These are phyloP conservation scores for Citrus glauca DNA, from an alignment of 345 rosid genomes.

Conservation along the genomic window DNA sequence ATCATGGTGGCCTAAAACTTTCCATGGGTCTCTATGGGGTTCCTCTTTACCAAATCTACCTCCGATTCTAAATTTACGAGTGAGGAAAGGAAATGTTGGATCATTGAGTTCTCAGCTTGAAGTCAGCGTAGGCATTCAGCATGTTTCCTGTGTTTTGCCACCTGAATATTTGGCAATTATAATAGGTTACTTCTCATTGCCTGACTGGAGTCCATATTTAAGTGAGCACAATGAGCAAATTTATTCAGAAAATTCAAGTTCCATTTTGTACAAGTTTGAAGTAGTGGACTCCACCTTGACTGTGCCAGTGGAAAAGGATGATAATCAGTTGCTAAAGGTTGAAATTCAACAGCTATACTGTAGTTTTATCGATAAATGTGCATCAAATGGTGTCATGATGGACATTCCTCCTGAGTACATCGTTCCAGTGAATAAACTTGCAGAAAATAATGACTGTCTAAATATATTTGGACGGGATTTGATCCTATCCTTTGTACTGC, in stretches of 20 bases:
- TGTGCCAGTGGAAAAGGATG: slow-evolving; percentile 50
- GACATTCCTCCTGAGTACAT: slow-evolving; percentile 51
- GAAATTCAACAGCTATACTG: slow-evolving; percentile 55
- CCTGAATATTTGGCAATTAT: slow-evolving; percentile 73
- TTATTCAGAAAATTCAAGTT: slow-evolving; percentile 18
- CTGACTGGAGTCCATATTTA: slow-evolving; percentile 60
- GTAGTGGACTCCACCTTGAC: slow-evolving; percentile 63
- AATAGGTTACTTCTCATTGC: slow-evolving; percentile 80
- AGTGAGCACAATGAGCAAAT: slow-evolving; percentile 22
- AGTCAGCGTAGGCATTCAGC: slow-evolving; percentile 81
- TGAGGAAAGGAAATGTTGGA: slow-evolving; percentile 48
- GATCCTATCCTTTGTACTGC: slow-evolving; percentile 40
- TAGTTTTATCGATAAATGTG: slow-evolving; percentile 39
- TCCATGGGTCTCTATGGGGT: slow-evolving; percentile 66
- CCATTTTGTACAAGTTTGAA: slow-evolving; percentile 62
- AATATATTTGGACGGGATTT: slow-evolving; percentile 72
- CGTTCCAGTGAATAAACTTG: slow-evolving; percentile 47
- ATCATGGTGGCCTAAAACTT: slow-evolving; percentile 54
- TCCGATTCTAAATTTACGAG: slow-evolving; percentile 64
- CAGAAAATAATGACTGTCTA: slow-evolving; percentile 39
- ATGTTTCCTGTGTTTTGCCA: slow-evolving; percentile 66
- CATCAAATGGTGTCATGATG: slow-evolving; percentile 34
- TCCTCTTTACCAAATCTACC: slow-evolving; percentile 44
- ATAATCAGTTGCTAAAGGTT: slow-evolving; percentile 45
- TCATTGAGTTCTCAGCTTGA: slow-evolving; percentile 52